These are phyloP conservation scores for Aspergillus nanangensis DNA, from an alignment of 495 filamentous ascomycete species.

Conservation along the genomic window DNA sequence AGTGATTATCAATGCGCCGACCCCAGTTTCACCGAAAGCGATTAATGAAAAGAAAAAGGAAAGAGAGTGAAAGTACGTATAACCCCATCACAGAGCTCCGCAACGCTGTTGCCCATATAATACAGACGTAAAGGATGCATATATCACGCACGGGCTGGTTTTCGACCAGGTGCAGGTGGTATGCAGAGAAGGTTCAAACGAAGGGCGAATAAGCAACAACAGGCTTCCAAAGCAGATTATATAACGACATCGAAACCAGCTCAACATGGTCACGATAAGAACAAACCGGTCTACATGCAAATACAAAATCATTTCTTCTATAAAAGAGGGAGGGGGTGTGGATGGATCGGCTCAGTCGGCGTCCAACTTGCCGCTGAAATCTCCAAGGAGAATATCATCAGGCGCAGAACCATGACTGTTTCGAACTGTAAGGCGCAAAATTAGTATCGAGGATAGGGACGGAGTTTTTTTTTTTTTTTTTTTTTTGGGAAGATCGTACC, in stretches of 20 bases:
- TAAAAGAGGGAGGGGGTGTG: constrained; percentile 3
- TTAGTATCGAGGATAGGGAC: too few species aligned
- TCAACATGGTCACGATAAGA: constrained; percentile 9
- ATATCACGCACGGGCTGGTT: too few species aligned
- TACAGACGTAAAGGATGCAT: constrained; percentile 8
- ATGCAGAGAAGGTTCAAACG: neutral
- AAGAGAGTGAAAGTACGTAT: constrained; percentile 1
- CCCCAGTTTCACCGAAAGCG: neutral
- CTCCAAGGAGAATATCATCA: constrained; percentile 52
- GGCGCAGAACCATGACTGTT: constrained; percentile 48
- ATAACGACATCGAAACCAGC: constrained; percentile 1
- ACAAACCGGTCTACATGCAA: constrained; percentile 8
- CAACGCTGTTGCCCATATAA: constrained; percentile 13
- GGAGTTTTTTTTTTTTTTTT: too few species aligned
- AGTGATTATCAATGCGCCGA: neutral
- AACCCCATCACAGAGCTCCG: constrained; percentile 2
- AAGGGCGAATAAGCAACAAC: neutral
- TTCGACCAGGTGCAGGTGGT: neutral
- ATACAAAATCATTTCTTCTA: constrained; percentile 18
- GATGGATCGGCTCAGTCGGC: constrained; percentile 35
- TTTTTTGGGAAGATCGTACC: constrained; percentile 53
- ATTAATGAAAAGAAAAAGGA: neutral
- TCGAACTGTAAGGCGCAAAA: constrained; percentile 36
- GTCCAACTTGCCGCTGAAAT: constrained; percentile 48
- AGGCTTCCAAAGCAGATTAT: constrained; percentile 6